phyloP scores from a whole-genome alignment of 345 rosid species.

The Alliaria petiolata region DNA sequence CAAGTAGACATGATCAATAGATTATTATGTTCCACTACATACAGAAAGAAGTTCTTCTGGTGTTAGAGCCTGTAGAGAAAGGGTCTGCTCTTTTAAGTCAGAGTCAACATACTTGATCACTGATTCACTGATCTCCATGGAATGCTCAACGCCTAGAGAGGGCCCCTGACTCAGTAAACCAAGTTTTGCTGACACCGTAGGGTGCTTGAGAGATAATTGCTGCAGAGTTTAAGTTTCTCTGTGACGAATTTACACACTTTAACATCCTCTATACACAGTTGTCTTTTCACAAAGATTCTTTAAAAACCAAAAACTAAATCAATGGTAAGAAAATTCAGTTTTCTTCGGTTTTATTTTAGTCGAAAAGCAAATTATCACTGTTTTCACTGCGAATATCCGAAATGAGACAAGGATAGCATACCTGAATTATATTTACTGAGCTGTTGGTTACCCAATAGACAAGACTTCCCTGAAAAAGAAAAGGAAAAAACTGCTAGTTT shows the following conservation, averaged over 20 bases:
- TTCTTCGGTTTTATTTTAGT: background rate
- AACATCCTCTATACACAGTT: too few species aligned
- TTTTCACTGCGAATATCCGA: background rate
- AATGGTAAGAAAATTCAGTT: too few species aligned
- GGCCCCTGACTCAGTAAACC: slow-evolving; percentile 43
- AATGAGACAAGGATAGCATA: slow-evolving; percentile 24
- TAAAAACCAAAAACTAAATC: too few species aligned
- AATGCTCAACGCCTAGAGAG: slow-evolving; percentile 1
- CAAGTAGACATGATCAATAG: background rate
- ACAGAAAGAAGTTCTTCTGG: slow-evolving; percentile 64
- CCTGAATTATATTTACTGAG: slow-evolving; percentile 70
- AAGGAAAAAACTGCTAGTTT: background rate
- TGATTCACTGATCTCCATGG: slow-evolving; percentile 29
- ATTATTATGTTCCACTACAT: slow-evolving; percentile 31
- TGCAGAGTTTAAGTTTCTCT: slow-evolving; percentile 33
- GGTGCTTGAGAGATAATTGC: slow-evolving; percentile 67
- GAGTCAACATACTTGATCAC: slow-evolving; percentile 32
- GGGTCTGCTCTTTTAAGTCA: slow-evolving; percentile 26
- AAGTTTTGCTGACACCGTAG: slow-evolving; percentile 52
- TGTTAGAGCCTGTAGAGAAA: slow-evolving; percentile 41
- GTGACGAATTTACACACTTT: background rate
- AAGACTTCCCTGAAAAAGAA: slow-evolving; percentile 69
- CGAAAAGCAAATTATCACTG: background rate
- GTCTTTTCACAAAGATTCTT: too few species aligned
- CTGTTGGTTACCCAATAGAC: slow-evolving; percentile 90